Base-by-base conservation (phyloP, 2,329 filamentous ascomycete genomes). In the Ceratocystis albifundus region DNA sequence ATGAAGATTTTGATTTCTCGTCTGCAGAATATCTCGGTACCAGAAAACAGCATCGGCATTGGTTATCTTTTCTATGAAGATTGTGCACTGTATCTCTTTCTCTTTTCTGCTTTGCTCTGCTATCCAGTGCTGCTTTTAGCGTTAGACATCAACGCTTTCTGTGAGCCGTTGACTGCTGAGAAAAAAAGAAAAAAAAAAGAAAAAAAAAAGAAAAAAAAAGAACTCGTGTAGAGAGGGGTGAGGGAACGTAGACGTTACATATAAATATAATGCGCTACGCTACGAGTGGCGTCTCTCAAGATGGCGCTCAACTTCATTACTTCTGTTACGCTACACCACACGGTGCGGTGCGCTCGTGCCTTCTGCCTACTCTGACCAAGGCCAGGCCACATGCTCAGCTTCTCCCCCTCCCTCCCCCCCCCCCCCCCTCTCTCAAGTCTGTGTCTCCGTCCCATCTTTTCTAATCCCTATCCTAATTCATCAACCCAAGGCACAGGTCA, bases 391-490 rank as follows among this genome's bases (percentile, higher is more conserved):
- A 59, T n/a, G 28, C 55, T 8, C 46, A 22, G n/a, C 20, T n/a
- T 20, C 17, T 6, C 10, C 46, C 46, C 46, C 12, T 3, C 46
- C 17, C 17, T 6, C 10, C 46, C 46, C 46, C 12, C 17, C 46
- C 17, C 20, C 6, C 28, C 5, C 2, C 3, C 28, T 10, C 17
- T n/a, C 6, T 20, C 8, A 10, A 22, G 46, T 7, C 46, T 53
- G 48, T 53, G 48, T 53, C 48, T 53, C 48, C 48, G 48, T 53
- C 48, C 48, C 48, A 53, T 53, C 48, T 53, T 25, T 53, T 8
- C 53, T 32, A 22, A 25, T 15, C 53, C 30, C 25, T 30, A 32
- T 17, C 53, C 25, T 32, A 22, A 57, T 22, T 57, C 28, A 57
- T 57, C 28, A 57, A n/a, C 3, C 12, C 12, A n/a, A 57, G 53